Evolutionary conservation across 192 early-diverging fungal genomes (phyloP), one percentile per base, ranked within the genome.

Genomic region (Dispira parvispora): DNA sequence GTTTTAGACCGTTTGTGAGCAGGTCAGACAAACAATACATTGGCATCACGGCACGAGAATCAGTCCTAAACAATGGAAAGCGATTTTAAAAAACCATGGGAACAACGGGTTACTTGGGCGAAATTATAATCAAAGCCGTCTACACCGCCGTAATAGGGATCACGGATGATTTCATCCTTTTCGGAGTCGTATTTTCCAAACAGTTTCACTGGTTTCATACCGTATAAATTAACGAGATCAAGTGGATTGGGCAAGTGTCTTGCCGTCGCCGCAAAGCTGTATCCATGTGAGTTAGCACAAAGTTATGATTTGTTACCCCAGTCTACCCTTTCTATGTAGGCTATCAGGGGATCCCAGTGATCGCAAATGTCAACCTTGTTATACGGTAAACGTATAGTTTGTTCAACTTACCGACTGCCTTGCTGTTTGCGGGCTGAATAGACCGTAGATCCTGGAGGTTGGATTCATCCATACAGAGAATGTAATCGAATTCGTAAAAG

Each of bases 381-480:
- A 38, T 38, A 38, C 32, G 6, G 32, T 6, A 38, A 38, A 38
- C 32, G 32, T 6, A 38, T 38, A 38, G 32, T 38, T 38, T 38
- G 32, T 1, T 38, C 23, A 18, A 57, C 55, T 27, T 57, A 57
- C 55, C 28, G 9, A 54, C 45, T 8, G 75, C 75, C 18, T 50
- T 71, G 27, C 69, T 68, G 0, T 68, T 69, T 43, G 58, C 50
- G 0, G 81, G 78, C 66, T 72, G 63, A 28, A 73, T 63, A 0
- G 53, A 65, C 65, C 77, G 68, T 45, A 88, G 62, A 65, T 89
- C 78, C 5, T 63, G 45, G 38, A 91, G 67, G 69, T 93, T 93
- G 55, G 79, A 75, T 28, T 83, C 74, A 64, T 98, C 94, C 92
- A 95, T 95, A 71, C 89, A 91, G 23, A 98, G 77, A 54, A 98